Conservation (phyloP, 2,329 filamentous ascomycete species). For the Xylaria hypoxylon region DNA sequence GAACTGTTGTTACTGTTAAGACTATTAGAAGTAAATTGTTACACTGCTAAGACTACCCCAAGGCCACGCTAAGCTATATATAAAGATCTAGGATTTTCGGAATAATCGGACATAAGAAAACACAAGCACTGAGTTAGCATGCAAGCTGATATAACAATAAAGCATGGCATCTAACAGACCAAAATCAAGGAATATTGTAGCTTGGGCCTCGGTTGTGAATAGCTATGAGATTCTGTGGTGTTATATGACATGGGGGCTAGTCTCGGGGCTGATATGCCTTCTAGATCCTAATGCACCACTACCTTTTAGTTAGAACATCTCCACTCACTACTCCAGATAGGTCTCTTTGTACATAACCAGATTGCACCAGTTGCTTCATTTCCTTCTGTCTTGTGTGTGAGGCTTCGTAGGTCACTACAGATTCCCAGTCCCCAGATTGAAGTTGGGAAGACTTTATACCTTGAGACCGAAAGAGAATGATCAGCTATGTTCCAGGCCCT, state of each 20-base stretch:
- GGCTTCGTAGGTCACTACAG: too few species aligned
- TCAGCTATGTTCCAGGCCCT: not conserved
- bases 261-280: too few species aligned
- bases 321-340: too few species aligned
- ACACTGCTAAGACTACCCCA: slow-evolving; percentile 1
- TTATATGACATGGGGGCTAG: too few species aligned
- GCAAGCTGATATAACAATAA: slow-evolving; percentile 19
- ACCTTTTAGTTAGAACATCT: too few species aligned
- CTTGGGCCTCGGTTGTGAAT: not conserved
- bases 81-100: not conserved
- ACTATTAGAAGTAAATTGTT: not conserved
- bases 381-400: too few species aligned
- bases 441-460: not conserved
- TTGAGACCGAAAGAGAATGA: not conserved
- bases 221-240: not conserved
- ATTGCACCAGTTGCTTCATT: too few species aligned
- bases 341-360: too few species aligned
- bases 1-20: slow-evolving; percentile 2
- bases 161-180: slow-evolving; percentile 11
- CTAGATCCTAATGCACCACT: too few species aligned
- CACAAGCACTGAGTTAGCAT: slow-evolving; percentile 7
- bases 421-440: not conserved
- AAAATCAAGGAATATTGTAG: slow-evolving; percentile 4
- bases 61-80: not conserved
- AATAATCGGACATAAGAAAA: not conserved